phyloP scores from a whole-genome alignment of 2,329 filamentous ascomycete genomes.

The Fusarium sterilihyphosum region DNA sequence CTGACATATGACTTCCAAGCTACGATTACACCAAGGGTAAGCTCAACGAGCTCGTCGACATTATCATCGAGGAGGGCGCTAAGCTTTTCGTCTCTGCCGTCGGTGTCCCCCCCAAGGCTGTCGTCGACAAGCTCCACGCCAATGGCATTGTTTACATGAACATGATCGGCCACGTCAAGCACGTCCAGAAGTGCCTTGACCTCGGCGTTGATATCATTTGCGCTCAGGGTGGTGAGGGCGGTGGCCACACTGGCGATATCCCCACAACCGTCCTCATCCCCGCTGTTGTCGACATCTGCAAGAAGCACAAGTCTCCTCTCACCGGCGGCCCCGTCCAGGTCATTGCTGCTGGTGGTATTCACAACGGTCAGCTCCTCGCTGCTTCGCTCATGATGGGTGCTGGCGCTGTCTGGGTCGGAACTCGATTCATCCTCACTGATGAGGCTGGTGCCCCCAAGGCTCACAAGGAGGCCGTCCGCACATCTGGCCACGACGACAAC shows the following conservation, averaged over 20 bases:
- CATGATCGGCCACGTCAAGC: conserved; percentile 99
- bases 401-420: conserved; percentile 94
- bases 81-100: conserved; percentile 97
- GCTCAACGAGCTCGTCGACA: conserved; percentile 87
- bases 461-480: conserved; percentile 95
- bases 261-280: conserved; percentile 94
- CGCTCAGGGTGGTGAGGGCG: conserved; percentile 97
- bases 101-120: conserved; percentile 86
- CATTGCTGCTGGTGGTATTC: conserved; percentile 92
- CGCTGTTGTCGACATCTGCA: conserved; percentile 83
- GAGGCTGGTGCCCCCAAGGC: conserved; percentile 93
- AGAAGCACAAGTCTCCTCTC: conserved; percentile 84
- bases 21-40: conserved; percentile 99
- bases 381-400: conserved; percentile 94
- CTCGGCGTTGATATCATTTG: conserved; percentile 96
- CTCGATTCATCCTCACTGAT: conserved; percentile 91
- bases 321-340: conserved; percentile 90
- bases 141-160: conserved; percentile 97
- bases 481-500: conserved; percentile 93
- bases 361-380: conserved; percentile 90
- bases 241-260: conserved; percentile 94
- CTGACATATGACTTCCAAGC: conserved; percentile 60
- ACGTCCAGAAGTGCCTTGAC: conserved; percentile 94
- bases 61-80: conserved; percentile 91
- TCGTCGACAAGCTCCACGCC: conserved; percentile 91